Evolutionary conservation across 2,329 filamentous ascomycete genomes (phyloP).

Genomic region (Fusarium staphyleae): DNA sequence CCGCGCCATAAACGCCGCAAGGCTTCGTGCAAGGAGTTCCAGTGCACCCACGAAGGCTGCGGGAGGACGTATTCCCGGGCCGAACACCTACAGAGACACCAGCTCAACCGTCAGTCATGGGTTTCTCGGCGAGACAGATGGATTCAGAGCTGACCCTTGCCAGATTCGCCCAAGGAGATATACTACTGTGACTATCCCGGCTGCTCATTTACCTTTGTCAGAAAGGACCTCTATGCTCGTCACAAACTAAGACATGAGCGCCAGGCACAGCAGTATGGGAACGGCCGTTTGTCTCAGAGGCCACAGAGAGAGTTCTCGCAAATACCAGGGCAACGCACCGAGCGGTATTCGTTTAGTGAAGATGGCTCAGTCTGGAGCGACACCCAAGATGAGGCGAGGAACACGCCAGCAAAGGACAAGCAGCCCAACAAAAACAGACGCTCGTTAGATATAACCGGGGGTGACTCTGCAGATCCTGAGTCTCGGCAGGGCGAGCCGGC

Average conservation of each 20-base stretch:
- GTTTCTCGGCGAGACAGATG: background rate
- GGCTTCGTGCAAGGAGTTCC: constrained; percentile 42
- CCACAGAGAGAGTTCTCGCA: constrained; percentile 39
- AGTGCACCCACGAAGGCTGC: constrained; percentile 43
- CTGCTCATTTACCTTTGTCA: constrained; percentile 42
- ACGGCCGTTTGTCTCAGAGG: constrained; percentile 37
- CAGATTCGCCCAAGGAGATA: constrained; percentile 43
- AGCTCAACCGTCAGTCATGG: constrained; percentile 37
- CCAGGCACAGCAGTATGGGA: constrained; percentile 40
- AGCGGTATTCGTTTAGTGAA: constrained; percentile 40
- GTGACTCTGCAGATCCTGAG: constrained; percentile 5
- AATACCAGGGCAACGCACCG: constrained; percentile 26
- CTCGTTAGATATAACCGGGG: constrained; percentile 17
- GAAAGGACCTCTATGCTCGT: constrained; percentile 41
- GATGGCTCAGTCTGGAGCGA: constrained; percentile 42
- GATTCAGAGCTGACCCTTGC: constrained; percentile 18
- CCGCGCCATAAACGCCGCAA: constrained; percentile 44
- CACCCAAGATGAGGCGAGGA: constrained; percentile 39
- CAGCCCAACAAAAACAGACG: constrained; percentile 7
- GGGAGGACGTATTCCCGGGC: constrained; percentile 41
- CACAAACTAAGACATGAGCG: constrained; percentile 41
- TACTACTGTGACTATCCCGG: constrained; percentile 42
- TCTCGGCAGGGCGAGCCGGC: constrained; percentile 12
- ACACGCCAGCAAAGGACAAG: constrained; percentile 29
- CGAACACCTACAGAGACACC: constrained; percentile 41